A percentile compares a stretch with the other conserved stretches of the same genome.
Conservation (phyloP, 2,329 filamentous ascomycete genomes). For the Neurospora sp. region DNA sequence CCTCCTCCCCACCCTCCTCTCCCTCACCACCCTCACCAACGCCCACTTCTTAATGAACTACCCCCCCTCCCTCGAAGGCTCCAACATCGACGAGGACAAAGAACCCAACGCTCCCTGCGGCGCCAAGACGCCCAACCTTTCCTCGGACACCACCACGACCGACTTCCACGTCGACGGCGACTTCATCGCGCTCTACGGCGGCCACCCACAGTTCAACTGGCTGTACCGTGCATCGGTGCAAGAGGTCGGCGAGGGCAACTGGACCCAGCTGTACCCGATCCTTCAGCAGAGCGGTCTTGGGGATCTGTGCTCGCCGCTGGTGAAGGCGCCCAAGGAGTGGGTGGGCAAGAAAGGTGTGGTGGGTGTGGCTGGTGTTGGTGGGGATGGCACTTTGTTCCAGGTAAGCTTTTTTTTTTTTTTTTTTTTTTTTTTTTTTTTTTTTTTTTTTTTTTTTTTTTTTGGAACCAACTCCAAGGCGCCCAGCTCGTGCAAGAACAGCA, state of each 20-base stretch:
- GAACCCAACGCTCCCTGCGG: constrained; percentile 43
- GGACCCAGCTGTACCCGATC: constrained; percentile 46
- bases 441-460: not conserved
- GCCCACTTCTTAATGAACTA: constrained; percentile 47
- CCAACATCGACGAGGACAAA: constrained; percentile 32
- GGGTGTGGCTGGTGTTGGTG: constrained; percentile 38
- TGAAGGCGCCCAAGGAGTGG: constrained; percentile 40
- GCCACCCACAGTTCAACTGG: constrained; percentile 45
- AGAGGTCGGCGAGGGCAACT: constrained; percentile 34
- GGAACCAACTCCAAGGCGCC: constrained; percentile 17
- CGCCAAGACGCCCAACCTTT: constrained; percentile 37
- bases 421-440: not conserved
- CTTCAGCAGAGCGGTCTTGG: constrained; percentile 46
- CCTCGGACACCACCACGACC: constrained; percentile 30
- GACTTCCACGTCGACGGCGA: constrained; percentile 51
- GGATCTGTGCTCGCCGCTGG: constrained; percentile 37
- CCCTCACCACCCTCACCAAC: constrained; percentile 28
- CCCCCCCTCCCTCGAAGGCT: constrained; percentile 34
- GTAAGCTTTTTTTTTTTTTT: constrained; percentile 25
- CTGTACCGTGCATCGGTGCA: constrained; percentile 50
- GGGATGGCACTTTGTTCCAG: constrained; percentile 48
- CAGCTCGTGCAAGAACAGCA: constrained; percentile 29
- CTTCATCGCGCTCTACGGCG: constrained; percentile 35
- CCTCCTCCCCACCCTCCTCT: constrained; percentile 27
- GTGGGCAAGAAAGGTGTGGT: constrained; percentile 47